Conservation (phyloP, 441 rosid genomes). For the Euphorbia schlechtendalii region DNA sequence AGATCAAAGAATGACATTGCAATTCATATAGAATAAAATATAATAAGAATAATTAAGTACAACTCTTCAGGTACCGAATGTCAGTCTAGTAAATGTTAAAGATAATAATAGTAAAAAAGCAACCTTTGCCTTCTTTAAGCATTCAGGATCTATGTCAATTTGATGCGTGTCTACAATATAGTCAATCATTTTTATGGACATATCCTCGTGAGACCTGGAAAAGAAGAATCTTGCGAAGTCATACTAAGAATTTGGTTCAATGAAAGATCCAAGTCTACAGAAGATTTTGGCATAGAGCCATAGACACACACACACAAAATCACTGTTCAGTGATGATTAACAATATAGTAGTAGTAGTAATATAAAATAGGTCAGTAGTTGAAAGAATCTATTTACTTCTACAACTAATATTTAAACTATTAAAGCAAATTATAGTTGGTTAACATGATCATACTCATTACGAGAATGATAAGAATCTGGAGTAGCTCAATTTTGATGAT, state of each 20-base stretch:
- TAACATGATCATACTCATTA: background rate
- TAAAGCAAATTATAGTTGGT: too few relatives aligned
- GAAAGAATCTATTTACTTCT: background rate
- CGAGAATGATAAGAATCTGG: background rate
- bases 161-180: constrained; percentile 47
- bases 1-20: constrained; percentile 5
- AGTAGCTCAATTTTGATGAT: background rate
- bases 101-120: constrained; percentile 6
- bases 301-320: background rate
- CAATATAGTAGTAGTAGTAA: background rate
- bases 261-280: background rate
- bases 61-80: too few relatives aligned
- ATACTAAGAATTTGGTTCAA: background rate
- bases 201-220: constrained; percentile 65
- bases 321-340: background rate
- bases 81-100: background rate
- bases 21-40: too few relatives aligned
- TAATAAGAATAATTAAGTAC: too few relatives aligned
- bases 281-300: background rate
- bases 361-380: background rate
- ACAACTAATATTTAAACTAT: background rate
- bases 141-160: constrained; percentile 50
- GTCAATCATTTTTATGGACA: constrained; percentile 59
- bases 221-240: constrained; percentile 8
- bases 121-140: constrained; percentile 52